A percentile compares a stretch with the other conserved stretches of the same genome.
Conservation (phyloP, 2,329 filamentous ascomycete genomes). For the Hypoxylon sp. region DNA sequence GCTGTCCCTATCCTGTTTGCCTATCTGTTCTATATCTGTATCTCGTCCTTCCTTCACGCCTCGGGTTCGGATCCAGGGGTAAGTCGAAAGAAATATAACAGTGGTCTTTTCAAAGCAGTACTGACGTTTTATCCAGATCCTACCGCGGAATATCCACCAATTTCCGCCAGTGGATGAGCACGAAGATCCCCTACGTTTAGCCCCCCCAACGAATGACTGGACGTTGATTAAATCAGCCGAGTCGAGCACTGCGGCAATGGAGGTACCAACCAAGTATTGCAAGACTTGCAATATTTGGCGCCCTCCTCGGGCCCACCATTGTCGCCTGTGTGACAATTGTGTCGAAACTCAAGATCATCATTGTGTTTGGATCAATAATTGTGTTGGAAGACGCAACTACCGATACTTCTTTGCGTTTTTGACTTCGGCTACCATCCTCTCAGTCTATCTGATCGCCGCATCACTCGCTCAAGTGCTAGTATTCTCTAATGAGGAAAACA, state of each 20-base stretch:
- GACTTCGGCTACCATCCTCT: constrained; percentile 80
- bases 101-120: constrained; percentile 2
- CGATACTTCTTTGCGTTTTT: constrained; percentile 98
- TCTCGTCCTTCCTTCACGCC: constrained; percentile 95
- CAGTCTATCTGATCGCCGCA: constrained; percentile 81
- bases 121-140: constrained; percentile 73
- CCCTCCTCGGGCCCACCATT: constrained; percentile 94
- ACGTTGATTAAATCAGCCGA: constrained; percentile 87
- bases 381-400: constrained; percentile 96
- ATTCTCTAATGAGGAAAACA: constrained; percentile 74
- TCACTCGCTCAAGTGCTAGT: constrained; percentile 85
- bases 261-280: constrained; percentile 98
- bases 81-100: constrained; percentile 61
- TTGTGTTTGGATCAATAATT: constrained; percentile 99
- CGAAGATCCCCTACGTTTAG: constrained; percentile 85
- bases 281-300: constrained; percentile 98
- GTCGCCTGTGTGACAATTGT: constrained; percentile 96
- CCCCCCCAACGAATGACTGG: constrained; percentile 93
- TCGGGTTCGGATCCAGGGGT: constrained; percentile 94
- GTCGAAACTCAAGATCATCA: constrained; percentile 98
- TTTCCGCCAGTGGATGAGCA: constrained; percentile 83
- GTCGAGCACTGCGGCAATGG: constrained; percentile 86
- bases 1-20: constrained; percentile 91
- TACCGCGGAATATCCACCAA: constrained; percentile 91
- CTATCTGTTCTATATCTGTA: constrained; percentile 90